Conservation (phyloP, 2,329 filamentous ascomycete species). For the Ophiostoma sp. region DNA sequence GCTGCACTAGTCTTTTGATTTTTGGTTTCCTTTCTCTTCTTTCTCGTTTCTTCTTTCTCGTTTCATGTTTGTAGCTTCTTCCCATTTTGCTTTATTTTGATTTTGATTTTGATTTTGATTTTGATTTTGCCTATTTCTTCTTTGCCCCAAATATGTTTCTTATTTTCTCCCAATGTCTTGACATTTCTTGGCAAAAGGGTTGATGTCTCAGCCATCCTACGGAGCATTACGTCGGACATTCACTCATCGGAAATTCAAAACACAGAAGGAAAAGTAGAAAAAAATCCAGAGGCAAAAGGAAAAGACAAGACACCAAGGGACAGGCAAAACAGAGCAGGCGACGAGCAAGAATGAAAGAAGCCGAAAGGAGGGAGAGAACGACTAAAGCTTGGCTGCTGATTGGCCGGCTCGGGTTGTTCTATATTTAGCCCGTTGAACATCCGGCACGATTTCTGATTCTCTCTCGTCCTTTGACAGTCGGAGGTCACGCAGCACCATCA, state of each 20-base stretch:
- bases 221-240: too few species aligned
- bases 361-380: neutral
- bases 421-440: constrained; percentile 2
- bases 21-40: neutral
- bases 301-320: neutral
- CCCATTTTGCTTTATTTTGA: neutral
- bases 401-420: neutral
- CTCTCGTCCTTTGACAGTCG: neutral
- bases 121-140: too few species aligned
- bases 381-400: neutral
- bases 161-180: too few species aligned
- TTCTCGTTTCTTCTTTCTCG: neutral
- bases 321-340: neutral
- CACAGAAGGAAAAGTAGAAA: too few species aligned
- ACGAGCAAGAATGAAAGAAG: neutral
- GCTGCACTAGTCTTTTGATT: constrained; percentile 39
- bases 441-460: neutral
- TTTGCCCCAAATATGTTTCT: too few species aligned
- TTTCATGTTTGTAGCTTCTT: neutral
- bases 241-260: too few species aligned
- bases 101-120: too few species aligned
- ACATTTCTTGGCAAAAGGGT: too few species aligned
- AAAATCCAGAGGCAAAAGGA: neutral
- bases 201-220: too few species aligned
- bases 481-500: neutral